phyloP scores from a whole-genome alignment of 2,329 filamentous ascomycete genomes.

The Colletotrichum lini region DNA sequence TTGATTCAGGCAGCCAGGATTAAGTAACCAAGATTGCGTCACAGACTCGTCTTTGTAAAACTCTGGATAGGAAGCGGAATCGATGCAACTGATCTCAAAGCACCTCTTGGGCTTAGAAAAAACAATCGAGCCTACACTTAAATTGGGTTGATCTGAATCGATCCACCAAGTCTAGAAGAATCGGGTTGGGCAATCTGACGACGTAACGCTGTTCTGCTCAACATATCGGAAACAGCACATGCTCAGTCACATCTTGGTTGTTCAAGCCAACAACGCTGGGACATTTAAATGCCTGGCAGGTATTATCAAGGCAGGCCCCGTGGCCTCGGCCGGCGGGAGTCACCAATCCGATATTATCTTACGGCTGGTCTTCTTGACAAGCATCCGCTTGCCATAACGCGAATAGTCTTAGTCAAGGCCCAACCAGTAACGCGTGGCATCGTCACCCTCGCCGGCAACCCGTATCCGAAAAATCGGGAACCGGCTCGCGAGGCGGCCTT shows the following conservation, averaged over 20 bases:
- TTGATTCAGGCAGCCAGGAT: not conserved
- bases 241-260: too few relatives aligned
- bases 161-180: not conserved
- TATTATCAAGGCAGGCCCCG: too few relatives aligned
- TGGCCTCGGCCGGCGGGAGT: not conserved
- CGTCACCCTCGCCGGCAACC: not conserved
- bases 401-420: not conserved
- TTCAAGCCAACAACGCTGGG: too few relatives aligned
- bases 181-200: not conserved
- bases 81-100: not conserved
- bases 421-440: constrained; percentile 1
- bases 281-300: not conserved
- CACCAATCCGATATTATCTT: not conserved
- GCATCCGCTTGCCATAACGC: not conserved
- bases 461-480: not conserved
- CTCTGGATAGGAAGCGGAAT: not conserved
- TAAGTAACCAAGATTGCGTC: too few relatives aligned
- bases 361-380: not conserved
- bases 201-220: not conserved
- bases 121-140: not conserved
- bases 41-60: not conserved
- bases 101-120: not conserved
- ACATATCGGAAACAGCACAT: not conserved
- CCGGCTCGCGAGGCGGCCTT: not conserved
- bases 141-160: not conserved